These are phyloP conservation scores for Amanita pallidorosea DNA, from an alignment of 768 basidiomycete genomes.

Conservation along the genomic window DNA sequence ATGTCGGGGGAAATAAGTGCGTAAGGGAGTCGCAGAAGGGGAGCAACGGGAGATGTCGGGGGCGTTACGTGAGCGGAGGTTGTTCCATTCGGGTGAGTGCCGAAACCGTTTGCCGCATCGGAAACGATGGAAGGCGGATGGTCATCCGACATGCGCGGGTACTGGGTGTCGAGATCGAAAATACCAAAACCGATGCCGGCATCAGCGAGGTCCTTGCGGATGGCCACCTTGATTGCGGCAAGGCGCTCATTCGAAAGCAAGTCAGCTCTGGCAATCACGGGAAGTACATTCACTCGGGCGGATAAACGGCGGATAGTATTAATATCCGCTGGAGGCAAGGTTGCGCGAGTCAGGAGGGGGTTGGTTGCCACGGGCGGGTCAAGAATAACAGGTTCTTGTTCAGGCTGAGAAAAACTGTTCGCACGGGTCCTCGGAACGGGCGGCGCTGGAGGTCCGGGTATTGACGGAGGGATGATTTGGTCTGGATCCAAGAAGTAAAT, in stretches of 20 bases:
- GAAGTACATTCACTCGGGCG: constrained; percentile 77
- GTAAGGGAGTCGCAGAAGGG: constrained; percentile 65
- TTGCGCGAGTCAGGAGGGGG: constrained; percentile 55
- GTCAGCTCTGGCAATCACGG: constrained; percentile 77
- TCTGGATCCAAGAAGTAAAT: constrained; percentile 86
- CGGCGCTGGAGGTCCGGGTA: constrained; percentile 56
- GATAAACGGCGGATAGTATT: constrained; percentile 71
- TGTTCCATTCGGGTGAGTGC: constrained; percentile 38
- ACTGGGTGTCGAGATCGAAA: constrained; percentile 64
- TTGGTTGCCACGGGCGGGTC: constrained; percentile 72
- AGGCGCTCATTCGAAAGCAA: constrained; percentile 74
- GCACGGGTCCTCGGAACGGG: constrained; percentile 57
- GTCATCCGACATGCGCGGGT: constrained; percentile 35
- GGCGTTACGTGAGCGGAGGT: constrained; percentile 45
- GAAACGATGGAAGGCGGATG: constrained; percentile 34
- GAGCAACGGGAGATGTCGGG: constrained; percentile 53
- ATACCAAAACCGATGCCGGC: constrained; percentile 86
- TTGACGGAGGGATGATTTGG: constrained; percentile 61
- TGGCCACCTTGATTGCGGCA: constrained; percentile 66
- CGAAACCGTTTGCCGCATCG: constrained; percentile 44
- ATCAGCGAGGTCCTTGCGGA: constrained; percentile 72
- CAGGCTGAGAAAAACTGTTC: constrained; percentile 62
- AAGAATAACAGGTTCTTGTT: constrained; percentile 67
- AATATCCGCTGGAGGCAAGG: constrained; percentile 63
- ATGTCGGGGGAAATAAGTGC: constrained; percentile 76